Conservation (phyloP, 1,284 basidiomycete genomes). For the Trichosporon coremiiforme region DNA sequence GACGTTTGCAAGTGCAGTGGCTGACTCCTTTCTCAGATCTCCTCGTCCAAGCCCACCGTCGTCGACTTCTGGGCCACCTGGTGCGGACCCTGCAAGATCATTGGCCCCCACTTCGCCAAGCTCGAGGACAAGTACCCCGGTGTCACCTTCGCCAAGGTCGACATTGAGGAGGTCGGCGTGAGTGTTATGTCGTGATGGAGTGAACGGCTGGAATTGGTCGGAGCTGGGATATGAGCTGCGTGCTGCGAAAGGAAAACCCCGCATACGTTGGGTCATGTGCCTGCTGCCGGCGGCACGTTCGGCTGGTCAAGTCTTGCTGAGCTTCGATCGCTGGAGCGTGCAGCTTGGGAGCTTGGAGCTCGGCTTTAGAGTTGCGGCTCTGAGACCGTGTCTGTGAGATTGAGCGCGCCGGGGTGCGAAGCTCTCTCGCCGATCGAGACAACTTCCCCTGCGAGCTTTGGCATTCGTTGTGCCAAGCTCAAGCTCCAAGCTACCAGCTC, state of each 20-base stretch:
- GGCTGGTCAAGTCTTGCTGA: neutral
- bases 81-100: conserved; percentile 71
- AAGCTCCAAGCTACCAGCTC: neutral
- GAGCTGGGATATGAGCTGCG: neutral
- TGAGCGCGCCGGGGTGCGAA: neutral
- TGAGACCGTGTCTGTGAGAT: neutral
- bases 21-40: conserved; percentile 60
- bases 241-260: too few relatives aligned
- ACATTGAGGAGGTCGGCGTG: conserved; percentile 64
- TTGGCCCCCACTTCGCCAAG: conserved; percentile 77
- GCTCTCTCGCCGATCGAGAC: neutral
- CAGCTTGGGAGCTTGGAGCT: neutral
- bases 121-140: conserved; percentile 59
- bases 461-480: neutral
- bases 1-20: conserved; percentile 21
- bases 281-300: neutral
- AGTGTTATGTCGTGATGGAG: conserved; percentile 12
- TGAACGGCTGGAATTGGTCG: neutral
- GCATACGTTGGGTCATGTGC: neutral
- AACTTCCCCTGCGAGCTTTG: neutral
- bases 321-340: neutral
- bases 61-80: conserved; percentile 71
- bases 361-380: too few relatives aligned
- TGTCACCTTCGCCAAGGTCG: conserved; percentile 78
- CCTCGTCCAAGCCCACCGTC: conserved; percentile 63